Base-by-base conservation (phyloP, 192 early-diverging fungal species). In the Dispira parvispora region DNA sequence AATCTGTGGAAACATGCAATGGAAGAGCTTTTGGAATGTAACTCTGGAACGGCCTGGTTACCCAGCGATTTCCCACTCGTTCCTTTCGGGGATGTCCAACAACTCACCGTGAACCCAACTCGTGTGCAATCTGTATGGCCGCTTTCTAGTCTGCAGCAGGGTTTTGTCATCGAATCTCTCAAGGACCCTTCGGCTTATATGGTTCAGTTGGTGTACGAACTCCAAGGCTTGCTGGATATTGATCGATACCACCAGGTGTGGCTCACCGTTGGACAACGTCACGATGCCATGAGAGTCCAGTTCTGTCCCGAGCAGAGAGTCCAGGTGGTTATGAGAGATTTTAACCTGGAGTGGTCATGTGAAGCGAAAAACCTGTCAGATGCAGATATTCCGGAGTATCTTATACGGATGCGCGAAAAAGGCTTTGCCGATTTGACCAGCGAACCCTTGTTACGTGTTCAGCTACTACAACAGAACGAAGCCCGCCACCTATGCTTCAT, bases 161-260 rank as follows among this genome's bases (percentile, higher is more conserved):
- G 58, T 8, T 61, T 61, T 44, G 26, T 61, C 0, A 44, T 61
- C 43, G 45, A 44, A n/a, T 45, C 58, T 42, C 58, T 61, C 14
- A 32, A 43, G 43, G 58, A 61, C 42, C 58, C 58, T 6, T 44
- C 42, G 0, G 58, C 58, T 2, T 61, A 61, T 8, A 61, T 61
- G 58, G 58, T 44, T 25, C 58, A 61, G 20, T 12, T 32, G n/a
- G 9, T 38, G 10, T 61, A 45, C 26, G 58, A 45, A 18, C 20
- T 61, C 12, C n/a, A 18, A 1, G 58, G 58, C 2, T 5, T n/a
- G 9, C 18, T 61, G 8, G 58, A 61, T 18, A 1, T 44, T 21
- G 23, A 43, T 12, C 58, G 58, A 16, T 44, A 32, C n/a, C 43
- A n/a, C 42, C 42, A 44, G 16, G 43, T 13, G 0, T 61, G 58